Evolutionary conservation across 2,329 filamentous ascomycete species (phyloP).

Genomic region (Niveomyces coronatus): DNA sequence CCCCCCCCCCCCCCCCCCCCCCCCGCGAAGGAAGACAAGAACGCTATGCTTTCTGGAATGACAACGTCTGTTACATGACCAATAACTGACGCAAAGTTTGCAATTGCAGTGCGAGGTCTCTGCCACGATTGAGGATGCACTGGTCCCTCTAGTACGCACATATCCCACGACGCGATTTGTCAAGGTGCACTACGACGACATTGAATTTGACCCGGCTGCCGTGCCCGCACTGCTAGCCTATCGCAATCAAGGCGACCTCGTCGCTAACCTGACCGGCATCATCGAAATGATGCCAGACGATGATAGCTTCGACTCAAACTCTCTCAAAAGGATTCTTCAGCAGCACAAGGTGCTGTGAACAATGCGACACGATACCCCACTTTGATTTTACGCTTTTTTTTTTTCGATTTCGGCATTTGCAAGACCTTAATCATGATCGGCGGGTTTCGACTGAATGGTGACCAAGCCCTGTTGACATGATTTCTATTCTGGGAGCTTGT

Average conservation of each 20-base stretch:
- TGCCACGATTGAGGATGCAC: constrained; percentile 64
- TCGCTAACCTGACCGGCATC: constrained; percentile 80
- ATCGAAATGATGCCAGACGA: constrained; percentile 74
- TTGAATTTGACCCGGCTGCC: constrained; percentile 83
- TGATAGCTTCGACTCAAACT: constrained; percentile 44
- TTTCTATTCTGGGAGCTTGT: no score
- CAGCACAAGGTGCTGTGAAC: constrained; percentile 41
- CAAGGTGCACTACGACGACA: constrained; percentile 82
- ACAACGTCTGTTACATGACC: no score
- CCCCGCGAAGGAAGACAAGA: no score
- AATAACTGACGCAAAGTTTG: no score
- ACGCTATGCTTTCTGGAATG: no score
- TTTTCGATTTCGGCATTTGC: no score
- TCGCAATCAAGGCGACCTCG: constrained; percentile 75
- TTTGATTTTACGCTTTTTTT: no score
- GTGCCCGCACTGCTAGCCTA: constrained; percentile 87
- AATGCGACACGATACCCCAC: no score
- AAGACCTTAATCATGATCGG: no score
- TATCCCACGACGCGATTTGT: constrained; percentile 73
- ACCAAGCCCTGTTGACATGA: no score
- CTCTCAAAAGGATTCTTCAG: constrained; percentile 41
- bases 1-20: no score
- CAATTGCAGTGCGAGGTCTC: constrained; percentile 63
- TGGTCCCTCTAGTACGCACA: constrained; percentile 62
- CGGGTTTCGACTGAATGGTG: no score